phyloP scores from a whole-genome alignment of 306 rosid genomes.

The Acacia crassicarpa region DNA sequence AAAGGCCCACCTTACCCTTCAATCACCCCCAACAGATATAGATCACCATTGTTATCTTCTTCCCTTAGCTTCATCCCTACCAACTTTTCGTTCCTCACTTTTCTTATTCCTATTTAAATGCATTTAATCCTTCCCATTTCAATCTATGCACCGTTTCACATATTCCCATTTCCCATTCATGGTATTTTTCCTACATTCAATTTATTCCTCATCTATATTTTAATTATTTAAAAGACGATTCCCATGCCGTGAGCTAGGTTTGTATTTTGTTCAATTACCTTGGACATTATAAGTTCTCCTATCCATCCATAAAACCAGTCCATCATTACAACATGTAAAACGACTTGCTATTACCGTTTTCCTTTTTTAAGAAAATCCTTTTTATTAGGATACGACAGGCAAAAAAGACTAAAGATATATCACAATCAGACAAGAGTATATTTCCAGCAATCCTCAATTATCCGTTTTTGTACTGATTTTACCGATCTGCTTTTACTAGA shows the following conservation, averaged over 20 bases:
- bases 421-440: neutral
- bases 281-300: neutral
- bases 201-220: neutral
- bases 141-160: neutral
- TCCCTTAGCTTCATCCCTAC: neutral
- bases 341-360: neutral
- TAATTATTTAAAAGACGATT: neutral
- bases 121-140: neutral
- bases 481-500: neutral
- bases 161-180: neutral
- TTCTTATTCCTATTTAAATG: conserved; percentile 14
- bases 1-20: neutral
- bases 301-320: neutral
- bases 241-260: neutral
- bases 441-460: neutral
- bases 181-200: neutral
- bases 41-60: neutral
- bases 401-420: neutral
- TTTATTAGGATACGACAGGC: neutral
- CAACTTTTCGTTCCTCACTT: neutral
- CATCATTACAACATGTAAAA: neutral
- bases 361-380: neutral
- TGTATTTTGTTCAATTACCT: neutral
- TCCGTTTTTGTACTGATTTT: neutral
- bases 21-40: neutral